phyloP scores from a whole-genome alignment of 139 green algal species.

The Chlorella sp. region DNA sequence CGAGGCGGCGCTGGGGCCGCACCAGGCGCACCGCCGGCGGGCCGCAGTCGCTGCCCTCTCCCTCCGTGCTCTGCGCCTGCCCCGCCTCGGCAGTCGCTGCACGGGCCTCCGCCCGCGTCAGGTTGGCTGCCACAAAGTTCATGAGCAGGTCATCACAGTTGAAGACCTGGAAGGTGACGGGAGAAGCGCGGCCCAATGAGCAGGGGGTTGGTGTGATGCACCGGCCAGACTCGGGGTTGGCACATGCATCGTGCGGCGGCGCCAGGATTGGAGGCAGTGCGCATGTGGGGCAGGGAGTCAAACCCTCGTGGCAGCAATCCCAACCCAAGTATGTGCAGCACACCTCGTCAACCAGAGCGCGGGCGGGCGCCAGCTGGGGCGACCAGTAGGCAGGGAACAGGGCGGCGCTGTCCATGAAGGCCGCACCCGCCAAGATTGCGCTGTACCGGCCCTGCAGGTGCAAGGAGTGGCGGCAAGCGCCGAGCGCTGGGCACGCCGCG shows the following conservation, averaged over 20 bases:
- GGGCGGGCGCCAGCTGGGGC: background rate
- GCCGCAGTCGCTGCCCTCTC: background rate
- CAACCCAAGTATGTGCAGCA: too few relatives aligned
- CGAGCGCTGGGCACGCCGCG: too few relatives aligned
- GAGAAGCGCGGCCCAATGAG: background rate
- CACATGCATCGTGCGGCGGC: too few relatives aligned
- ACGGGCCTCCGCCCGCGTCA: background rate
- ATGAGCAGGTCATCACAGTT: constrained; percentile 66
- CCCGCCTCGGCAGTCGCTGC: background rate
- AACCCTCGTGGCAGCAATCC: too few relatives aligned
- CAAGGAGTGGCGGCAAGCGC: too few relatives aligned
- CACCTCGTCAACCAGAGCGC: constrained; percentile 47
- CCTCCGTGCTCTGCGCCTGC: background rate
- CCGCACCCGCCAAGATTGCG: constrained; percentile 53
- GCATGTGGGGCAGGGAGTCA: too few relatives aligned
- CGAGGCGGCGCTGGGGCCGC: constrained; percentile 9
- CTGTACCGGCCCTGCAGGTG: constrained; percentile 45
- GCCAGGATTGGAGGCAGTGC: too few relatives aligned
- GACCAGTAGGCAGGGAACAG: constrained; percentile 50
- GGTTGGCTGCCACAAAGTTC: constrained; percentile 56
- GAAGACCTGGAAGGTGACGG: constrained; percentile 15
- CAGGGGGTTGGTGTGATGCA: background rate
- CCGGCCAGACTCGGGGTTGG: too few relatives aligned
- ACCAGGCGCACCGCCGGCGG: background rate
- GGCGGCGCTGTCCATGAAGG: constrained; percentile 50